phyloP scores from a whole-genome alignment of 371 early-diverging fungal species.

The Globomyces sp. region DNA sequence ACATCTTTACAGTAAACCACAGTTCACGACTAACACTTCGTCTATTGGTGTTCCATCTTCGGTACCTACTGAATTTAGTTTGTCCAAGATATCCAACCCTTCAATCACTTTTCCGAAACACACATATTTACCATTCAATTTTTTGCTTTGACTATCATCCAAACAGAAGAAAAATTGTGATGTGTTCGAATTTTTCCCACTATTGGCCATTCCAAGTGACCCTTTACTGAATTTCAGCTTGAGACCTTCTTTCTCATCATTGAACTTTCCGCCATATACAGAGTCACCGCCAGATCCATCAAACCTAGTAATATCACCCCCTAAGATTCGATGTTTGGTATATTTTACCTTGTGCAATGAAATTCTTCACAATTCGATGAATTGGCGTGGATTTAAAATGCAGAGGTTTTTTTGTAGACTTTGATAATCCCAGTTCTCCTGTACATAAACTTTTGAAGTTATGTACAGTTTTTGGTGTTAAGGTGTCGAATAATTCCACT shows the following conservation, averaged over 20 bases:
- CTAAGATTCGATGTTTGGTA: slow-evolving; percentile 26
- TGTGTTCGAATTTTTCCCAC: slow-evolving; percentile 73
- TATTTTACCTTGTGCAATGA: slow-evolving; percentile 73
- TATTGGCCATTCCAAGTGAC: slow-evolving; percentile 87
- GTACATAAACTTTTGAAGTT: slow-evolving; percentile 6
- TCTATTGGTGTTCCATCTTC: no score
- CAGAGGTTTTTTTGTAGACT: slow-evolving; percentile 55
- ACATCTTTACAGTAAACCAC: no score
- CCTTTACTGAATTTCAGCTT: slow-evolving; percentile 85
- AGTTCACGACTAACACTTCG: no score
- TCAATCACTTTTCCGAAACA: slow-evolving; percentile 92
- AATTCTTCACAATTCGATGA: slow-evolving; percentile 85
- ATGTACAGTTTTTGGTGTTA: not conserved
- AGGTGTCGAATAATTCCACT: not conserved
- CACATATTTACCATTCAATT: slow-evolving; percentile 83
- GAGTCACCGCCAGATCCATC: slow-evolving; percentile 84
- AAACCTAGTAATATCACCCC: slow-evolving; percentile 86
- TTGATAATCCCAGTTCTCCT: slow-evolving; percentile 12
- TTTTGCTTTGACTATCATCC: slow-evolving; percentile 72
- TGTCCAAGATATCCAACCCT: slow-evolving; percentile 34
- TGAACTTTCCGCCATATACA: slow-evolving; percentile 77
- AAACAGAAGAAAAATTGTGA: slow-evolving; percentile 95
- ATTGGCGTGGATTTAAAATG: slow-evolving; percentile 81
- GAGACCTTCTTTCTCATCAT: slow-evolving; percentile 88
- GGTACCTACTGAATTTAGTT: no score